Conservation (phyloP, 129 eudicot species). For the Pseudognaphalium luteoalbum region DNA sequence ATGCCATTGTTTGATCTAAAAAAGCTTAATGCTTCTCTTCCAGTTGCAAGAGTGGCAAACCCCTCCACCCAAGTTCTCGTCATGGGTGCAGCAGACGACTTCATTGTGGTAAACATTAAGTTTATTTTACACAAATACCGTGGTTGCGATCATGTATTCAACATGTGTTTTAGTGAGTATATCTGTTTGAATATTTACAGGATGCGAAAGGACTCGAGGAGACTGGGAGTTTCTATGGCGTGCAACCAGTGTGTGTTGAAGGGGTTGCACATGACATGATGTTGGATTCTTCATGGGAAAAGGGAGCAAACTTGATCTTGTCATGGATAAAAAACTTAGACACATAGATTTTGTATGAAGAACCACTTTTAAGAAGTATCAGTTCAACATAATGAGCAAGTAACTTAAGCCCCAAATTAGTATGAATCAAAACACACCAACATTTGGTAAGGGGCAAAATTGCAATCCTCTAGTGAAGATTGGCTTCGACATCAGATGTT, state of each 20-base stretch:
- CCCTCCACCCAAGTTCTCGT: slow-evolving; percentile 55
- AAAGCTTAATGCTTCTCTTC: slow-evolving; percentile 92
- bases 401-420: not conserved
- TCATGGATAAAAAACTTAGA: slow-evolving; percentile 53
- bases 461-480: not conserved
- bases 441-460: not conserved
- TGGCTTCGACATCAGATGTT: not conserved
- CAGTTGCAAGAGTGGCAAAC: slow-evolving; percentile 54
- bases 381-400: slow-evolving; percentile 1
- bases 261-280: slow-evolving; percentile 93
- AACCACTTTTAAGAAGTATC: not conserved
- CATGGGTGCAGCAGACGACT: slow-evolving; percentile 83
- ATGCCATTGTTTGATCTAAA: slow-evolving; percentile 87
- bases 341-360: slow-evolving; percentile 14
- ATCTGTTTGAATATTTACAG: slow-evolving; percentile 31
- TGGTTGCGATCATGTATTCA: not conserved
- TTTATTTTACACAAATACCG: not conserved
- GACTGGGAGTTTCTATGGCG: slow-evolving; percentile 73
- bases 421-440: not conserved
- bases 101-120: slow-evolving; percentile 68
- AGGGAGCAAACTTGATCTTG: slow-evolving; percentile 61
- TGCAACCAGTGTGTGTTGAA: slow-evolving; percentile 65
- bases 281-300: slow-evolving; percentile 83
- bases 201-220: slow-evolving; percentile 75
- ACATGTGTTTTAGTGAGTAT: not conserved